Evolutionary conservation across 768 basidiomycete genomes (phyloP).

Genomic region (Lactarius hengduanensis): DNA sequence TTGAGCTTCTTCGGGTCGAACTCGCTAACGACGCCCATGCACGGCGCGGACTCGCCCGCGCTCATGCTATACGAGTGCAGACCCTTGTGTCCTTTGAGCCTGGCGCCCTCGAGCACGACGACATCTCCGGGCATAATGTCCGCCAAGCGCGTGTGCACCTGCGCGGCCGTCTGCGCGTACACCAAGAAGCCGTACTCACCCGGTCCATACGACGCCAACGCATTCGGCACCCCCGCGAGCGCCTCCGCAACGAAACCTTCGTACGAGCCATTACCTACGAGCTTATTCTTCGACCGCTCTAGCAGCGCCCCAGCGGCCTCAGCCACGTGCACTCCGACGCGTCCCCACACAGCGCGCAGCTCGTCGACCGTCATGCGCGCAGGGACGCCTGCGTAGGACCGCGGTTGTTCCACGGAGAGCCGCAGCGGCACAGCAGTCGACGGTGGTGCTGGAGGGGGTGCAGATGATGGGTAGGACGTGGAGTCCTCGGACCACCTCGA

Average conservation of each 20-base stretch:
- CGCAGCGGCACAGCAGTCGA: slow-evolving; percentile 1
- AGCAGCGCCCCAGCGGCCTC: slow-evolving; percentile 64
- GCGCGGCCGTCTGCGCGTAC: slow-evolving; percentile 63
- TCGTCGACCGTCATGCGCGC: slow-evolving; percentile 56
- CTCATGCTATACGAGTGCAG: slow-evolving; percentile 68
- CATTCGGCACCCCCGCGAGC: slow-evolving; percentile 64
- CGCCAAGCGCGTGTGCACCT: slow-evolving; percentile 69
- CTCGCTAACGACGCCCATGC: slow-evolving; percentile 77
- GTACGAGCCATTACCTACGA: slow-evolving; percentile 85
- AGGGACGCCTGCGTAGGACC: slow-evolving; percentile 31
- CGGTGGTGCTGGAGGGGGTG: slow-evolving; percentile 31
- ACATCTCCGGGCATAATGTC: slow-evolving; percentile 90
- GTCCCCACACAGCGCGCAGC: slow-evolving; percentile 65
- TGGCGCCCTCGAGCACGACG: slow-evolving; percentile 70
- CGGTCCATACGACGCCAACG: slow-evolving; percentile 41
- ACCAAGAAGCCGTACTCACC: slow-evolving; percentile 68
- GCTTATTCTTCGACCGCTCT: slow-evolving; percentile 72
- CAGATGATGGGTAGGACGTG: slow-evolving; percentile 37
- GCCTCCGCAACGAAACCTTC: slow-evolving; percentile 73
- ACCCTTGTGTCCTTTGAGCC: slow-evolving; percentile 77
- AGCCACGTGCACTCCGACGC: slow-evolving; percentile 72
- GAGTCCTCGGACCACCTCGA: slow-evolving; percentile 63
- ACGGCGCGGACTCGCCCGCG: slow-evolving; percentile 51
- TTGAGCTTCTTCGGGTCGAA: slow-evolving; percentile 88
- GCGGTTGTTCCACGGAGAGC: slow-evolving; percentile 8